phyloP scores from a whole-genome alignment of 2,329 filamentous ascomycete genomes.

The Arthrobotrys conoides region DNA sequence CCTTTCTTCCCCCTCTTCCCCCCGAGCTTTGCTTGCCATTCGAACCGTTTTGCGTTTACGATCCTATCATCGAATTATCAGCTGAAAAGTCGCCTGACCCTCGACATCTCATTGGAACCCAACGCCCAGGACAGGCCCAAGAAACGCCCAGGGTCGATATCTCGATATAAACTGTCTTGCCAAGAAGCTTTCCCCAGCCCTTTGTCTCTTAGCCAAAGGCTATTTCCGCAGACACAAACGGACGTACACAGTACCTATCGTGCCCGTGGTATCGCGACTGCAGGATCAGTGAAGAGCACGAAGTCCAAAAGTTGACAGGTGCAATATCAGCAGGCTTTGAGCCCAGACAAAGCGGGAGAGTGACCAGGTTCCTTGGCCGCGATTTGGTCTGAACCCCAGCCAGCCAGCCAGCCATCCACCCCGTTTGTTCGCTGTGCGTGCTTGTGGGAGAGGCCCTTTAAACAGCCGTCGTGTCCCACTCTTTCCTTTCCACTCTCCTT shows the following conservation, averaged over 20 bases:
- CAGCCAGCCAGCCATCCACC: conserved; percentile 12
- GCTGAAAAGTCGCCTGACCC: conserved; percentile 46
- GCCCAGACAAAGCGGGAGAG: conserved; percentile 33
- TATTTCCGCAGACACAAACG: conserved; percentile 14
- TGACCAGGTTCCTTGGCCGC: conserved; percentile 31
- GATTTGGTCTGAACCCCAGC: conserved; percentile 18
- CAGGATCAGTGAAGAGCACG: conserved; percentile 1
- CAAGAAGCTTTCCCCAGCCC: conserved; percentile 41
- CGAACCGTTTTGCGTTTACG: conserved; percentile 34
- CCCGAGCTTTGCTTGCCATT: conserved; percentile 47
- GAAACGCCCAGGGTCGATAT: conserved; percentile 43
- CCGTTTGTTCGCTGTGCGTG: conserved; percentile 12
- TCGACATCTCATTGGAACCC: conserved; percentile 34
- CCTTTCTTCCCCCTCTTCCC: conserved; percentile 18
- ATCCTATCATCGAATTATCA: conserved; percentile 28
- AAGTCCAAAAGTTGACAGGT: conserved; percentile 7
- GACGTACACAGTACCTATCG: not conserved
- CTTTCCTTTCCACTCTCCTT: not conserved
- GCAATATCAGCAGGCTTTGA: conserved; percentile 31
- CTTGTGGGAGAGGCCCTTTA: conserved; percentile 23
- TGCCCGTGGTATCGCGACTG: conserved; percentile 27
- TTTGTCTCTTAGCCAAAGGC: conserved; percentile 34
- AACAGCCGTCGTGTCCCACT: conserved; percentile 28
- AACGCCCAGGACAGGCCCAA: conserved; percentile 51
- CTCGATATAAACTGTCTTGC: conserved; percentile 30